Evolutionary conservation across 2,329 filamentous ascomycete species (phyloP).

Genomic region (Pseudogymnoascus sp.): DNA sequence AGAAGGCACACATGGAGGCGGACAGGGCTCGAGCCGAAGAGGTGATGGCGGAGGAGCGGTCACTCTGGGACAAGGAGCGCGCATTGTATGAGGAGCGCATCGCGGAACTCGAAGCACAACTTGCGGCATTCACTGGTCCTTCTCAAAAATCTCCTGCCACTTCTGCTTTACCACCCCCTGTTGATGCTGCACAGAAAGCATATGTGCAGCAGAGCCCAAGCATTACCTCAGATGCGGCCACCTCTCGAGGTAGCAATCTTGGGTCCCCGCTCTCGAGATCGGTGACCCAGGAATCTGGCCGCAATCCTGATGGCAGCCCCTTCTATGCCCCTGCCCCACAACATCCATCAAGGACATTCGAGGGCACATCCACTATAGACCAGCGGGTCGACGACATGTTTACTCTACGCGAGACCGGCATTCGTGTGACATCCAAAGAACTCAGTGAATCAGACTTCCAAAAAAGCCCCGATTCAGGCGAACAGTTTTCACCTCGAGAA

Average conservation of each 20-base stretch:
- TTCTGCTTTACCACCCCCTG: background rate
- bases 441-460: conserved; percentile 29
- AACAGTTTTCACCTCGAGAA: conserved; percentile 19
- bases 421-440: conserved; percentile 28
- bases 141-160: background rate
- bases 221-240: background rate
- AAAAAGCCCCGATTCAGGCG: conserved; percentile 9
- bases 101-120: conserved; percentile 24
- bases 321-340: conserved; percentile 31
- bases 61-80: conserved; percentile 31
- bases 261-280: background rate
- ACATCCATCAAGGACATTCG: conserved; percentile 29
- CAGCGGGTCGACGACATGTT: conserved; percentile 28
- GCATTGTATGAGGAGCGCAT: conserved; percentile 24
- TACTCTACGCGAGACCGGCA: conserved; percentile 24
- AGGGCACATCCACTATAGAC: conserved; percentile 17
- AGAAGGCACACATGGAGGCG: conserved; percentile 29
- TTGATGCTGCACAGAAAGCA: background rate
- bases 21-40: conserved; percentile 28
- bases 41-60: conserved; percentile 30
- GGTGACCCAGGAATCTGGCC: conserved; percentile 31
- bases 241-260: background rate
- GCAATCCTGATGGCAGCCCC: conserved; percentile 29
- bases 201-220: background rate
- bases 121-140: conserved; percentile 15